Base-by-base conservation (phyloP, 305 asterid genomes). In the Ruellia speciosa region DNA sequence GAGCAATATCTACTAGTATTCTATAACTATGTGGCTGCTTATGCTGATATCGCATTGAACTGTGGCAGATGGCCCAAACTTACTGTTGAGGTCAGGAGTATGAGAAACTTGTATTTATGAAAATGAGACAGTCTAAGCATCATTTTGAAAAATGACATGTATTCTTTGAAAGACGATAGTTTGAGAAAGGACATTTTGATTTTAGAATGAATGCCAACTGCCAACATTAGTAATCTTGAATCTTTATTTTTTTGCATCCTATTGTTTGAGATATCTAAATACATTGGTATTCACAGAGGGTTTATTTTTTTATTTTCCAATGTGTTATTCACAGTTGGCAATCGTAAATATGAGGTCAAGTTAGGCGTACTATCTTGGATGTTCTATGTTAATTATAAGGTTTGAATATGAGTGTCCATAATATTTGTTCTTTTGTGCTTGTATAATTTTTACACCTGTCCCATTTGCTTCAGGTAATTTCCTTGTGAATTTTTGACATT, bases 381-480 rank as follows among this genome's bases (percentile, higher is more conserved):
- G 48, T 49, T 28, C 31, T 24, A 24, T 37, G 41, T 37, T 37
- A 37, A 37, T 7, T 7, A 24, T 24, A 37, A 10, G 41, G 12
- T 37, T 37, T 37, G 41, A 6, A 37, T 37, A 37, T 6, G 2
- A 6, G 12, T 37, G 9, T 37, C 8, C 37, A 33, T 33, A 7
- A 37, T 37, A 37, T 37, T 10, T 10, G 12, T 37, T 12, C 16
- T 5, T 12, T 43, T 12, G 7, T 11, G 16, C 5, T 12, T 43
- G 37, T 18, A 12, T 37, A 59, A 63, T 55, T 18, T 49, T 58
- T 28, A 15, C 43, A 35, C 58, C 55, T 51, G 11, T 46, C 40
- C 39, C 48, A 59, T 62, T 65, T 62, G 58, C 52, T 66, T 66
- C 79, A 73, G 85, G 72, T 59, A 28, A 49, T 35, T 70, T 50